Conservation (phyloP, 139 green algal genomes). For the Trebouxia sp. region DNA sequence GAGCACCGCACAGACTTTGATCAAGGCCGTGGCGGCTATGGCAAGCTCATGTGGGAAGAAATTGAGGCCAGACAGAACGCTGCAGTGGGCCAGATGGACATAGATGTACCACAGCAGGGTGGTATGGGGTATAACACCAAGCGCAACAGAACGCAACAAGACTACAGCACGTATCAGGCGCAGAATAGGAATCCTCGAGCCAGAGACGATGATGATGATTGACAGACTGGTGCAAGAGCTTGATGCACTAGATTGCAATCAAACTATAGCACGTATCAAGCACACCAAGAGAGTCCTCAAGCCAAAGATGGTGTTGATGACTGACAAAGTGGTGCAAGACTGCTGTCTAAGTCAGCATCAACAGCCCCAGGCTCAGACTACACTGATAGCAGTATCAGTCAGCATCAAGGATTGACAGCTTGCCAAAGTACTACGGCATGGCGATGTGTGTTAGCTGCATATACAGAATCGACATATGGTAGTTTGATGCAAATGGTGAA, state of each 20-base stretch:
- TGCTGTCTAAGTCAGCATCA: too few species aligned
- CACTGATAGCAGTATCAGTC: too few species aligned
- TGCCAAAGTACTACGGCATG: too few species aligned
- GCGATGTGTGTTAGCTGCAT: too few species aligned
- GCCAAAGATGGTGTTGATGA: not conserved
- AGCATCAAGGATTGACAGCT: too few species aligned
- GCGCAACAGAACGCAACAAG: not conserved
- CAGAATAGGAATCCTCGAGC: not conserved
- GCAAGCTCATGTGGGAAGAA: constrained; percentile 50
- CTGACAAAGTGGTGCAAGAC: too few species aligned
- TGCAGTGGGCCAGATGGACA: constrained; percentile 5
- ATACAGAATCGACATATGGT: too few species aligned
- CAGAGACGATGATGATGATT: not conserved
- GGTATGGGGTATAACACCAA: not conserved
- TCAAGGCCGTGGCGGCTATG: constrained; percentile 80
- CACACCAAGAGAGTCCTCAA: not conserved
- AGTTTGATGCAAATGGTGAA: too few species aligned
- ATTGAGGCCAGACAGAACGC: constrained; percentile 34
- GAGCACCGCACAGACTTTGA: constrained; percentile 97
- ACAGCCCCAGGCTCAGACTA: too few species aligned
- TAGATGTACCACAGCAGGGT: constrained; percentile 20
- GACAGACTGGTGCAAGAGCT: too few species aligned
- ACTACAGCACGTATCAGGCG: not conserved
- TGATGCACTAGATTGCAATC: not conserved
- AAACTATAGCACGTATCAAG: not conserved